A percentile compares a stretch with the other conserved stretches of the same genome.
phyloP scores from a whole-genome alignment of 768 basidiomycete genomes.

The Hemileccinum impolitum region DNA sequence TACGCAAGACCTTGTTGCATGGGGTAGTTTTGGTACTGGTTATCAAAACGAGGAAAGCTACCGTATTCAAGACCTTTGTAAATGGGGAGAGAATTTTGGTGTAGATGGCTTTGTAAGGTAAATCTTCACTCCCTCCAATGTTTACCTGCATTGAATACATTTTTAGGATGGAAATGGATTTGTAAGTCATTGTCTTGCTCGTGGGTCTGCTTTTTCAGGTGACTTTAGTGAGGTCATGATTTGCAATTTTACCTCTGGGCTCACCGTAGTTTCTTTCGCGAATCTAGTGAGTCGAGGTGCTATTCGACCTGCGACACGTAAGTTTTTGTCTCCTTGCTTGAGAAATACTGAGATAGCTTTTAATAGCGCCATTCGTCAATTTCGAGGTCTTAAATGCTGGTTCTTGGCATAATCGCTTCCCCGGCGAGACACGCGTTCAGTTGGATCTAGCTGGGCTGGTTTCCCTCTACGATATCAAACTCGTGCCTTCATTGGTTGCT shows the following conservation, averaged over 20 bases:
- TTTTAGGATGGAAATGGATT: conserved; percentile 1
- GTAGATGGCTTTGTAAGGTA: conserved; percentile 1
- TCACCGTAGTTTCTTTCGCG: background rate
- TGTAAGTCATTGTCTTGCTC: background rate
- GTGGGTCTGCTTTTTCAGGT: background rate
- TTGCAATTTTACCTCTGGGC: background rate
- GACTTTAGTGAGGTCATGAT: background rate
- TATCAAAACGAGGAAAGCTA: background rate
- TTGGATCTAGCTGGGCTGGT: background rate
- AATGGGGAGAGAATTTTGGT: background rate
- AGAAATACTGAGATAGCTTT: background rate
- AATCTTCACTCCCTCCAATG: background rate
- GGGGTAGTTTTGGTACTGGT: background rate
- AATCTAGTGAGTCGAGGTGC: background rate
- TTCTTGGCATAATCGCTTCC: background rate
- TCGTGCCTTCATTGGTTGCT: background rate
- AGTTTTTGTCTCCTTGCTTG: background rate
- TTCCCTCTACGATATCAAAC: background rate
- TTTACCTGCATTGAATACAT: background rate
- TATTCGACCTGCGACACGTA: background rate
- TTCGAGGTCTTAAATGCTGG: background rate
- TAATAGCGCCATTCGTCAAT: background rate
- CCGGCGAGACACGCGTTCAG: background rate
- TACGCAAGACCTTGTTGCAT: background rate
- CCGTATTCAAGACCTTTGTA: background rate